Evolutionary conservation across 2,329 filamentous ascomycete species (phyloP).

Genomic region (Salinomyces thailandicus): DNA sequence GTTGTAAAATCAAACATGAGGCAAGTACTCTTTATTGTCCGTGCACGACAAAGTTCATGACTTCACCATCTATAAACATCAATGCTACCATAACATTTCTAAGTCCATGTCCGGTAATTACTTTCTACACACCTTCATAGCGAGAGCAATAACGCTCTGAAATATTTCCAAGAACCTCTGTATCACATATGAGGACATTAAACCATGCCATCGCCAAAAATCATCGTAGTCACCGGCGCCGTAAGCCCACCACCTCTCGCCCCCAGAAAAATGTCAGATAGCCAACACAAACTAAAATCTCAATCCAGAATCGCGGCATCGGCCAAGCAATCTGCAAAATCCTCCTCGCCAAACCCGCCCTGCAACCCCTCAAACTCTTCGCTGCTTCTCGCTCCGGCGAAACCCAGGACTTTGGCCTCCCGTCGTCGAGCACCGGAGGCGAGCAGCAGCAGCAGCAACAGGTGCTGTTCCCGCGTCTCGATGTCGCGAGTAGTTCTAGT

Average conservation of each 20-base stretch:
- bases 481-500: conserved; percentile 19
- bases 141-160: no score
- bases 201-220: conserved; percentile 12
- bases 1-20: no score
- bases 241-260: conserved; percentile 9
- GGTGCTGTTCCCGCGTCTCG: conserved; percentile 24
- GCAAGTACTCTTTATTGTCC: no score
- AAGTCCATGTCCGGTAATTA: no score
- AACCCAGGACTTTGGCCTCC: conserved; percentile 20
- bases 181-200: no score
- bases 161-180: no score
- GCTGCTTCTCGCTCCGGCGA: conserved; percentile 25
- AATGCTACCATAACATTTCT: no score
- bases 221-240: conserved; percentile 26
- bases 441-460: conserved; percentile 2
- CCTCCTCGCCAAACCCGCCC: conserved; percentile 17
- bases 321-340: conserved; percentile 26
- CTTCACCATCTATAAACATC: no score
- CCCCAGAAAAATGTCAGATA: no score
- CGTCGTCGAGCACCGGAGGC: conserved; percentile 5
- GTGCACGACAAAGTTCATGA: no score
- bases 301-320: conserved; percentile 26
- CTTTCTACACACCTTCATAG: no score
- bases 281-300: conserved; percentile 2
- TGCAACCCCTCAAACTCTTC: conserved; percentile 21